Evolutionary conservation across 2,329 filamentous ascomycete species (phyloP).

Genomic region (Ramularia endophylla): DNA sequence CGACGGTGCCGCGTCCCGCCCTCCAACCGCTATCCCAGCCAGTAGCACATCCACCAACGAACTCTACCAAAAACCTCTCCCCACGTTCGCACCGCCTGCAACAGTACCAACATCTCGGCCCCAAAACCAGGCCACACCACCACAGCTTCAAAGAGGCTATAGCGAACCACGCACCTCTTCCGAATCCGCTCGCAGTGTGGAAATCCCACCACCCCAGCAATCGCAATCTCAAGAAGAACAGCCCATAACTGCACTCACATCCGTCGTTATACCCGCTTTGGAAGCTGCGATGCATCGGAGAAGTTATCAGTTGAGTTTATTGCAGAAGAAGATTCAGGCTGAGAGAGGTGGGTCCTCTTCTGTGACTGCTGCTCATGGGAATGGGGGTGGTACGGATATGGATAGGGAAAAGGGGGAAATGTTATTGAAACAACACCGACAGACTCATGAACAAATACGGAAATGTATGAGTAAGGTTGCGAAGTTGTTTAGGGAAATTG

Average conservation of each 20-base stretch:
- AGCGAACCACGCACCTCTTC: slow-evolving; percentile 8
- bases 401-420: no score
- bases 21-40: slow-evolving; percentile 6
- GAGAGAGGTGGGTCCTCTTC: slow-evolving; percentile 16
- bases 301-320: slow-evolving; percentile 51
- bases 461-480: slow-evolving; percentile 77
- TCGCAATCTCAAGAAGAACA: slow-evolving; percentile 17
- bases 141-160: slow-evolving; percentile 3
- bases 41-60: slow-evolving; percentile 19
- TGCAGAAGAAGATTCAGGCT: slow-evolving; percentile 46
- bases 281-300: slow-evolving; percentile 85
- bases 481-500: slow-evolving; percentile 81
- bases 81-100: slow-evolving; percentile 22
- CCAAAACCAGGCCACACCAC: slow-evolving; percentile 3
- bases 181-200: slow-evolving; percentile 10
- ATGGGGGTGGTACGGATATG: no score
- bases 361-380: no score
- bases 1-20: slow-evolving; percentile 7
- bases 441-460: slow-evolving; percentile 77
- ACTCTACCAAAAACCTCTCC: slow-evolving; percentile 30
- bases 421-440: slow-evolving; percentile 27
- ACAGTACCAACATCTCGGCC: slow-evolving; percentile 1
- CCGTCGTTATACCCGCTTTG: slow-evolving; percentile 87
- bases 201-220: slow-evolving; percentile 6
- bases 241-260: slow-evolving; percentile 78